Evolutionary conservation across 805 yeast species (phyloP), one percentile per base, ranked within the genome.

Genomic region (Debaryomyces prosopidis): DNA sequence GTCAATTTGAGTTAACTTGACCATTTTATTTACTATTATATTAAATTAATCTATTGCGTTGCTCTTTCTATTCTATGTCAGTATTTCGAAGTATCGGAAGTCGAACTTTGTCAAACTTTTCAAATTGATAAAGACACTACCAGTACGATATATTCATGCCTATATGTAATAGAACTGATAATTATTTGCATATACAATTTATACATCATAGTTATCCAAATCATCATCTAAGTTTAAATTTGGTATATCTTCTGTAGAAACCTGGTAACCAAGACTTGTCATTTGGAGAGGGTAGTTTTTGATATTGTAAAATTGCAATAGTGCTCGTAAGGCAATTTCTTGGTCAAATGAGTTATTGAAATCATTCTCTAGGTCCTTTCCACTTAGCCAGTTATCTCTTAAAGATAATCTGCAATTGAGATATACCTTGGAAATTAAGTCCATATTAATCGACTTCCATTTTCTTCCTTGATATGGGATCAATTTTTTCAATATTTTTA

Each of bases 371-470:
- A 87, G 71, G 60, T 89, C 96, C 47, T 80, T 77, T 0, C 96
- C 96, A 52, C 76, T 84, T 23, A 92, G 75, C 98, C 98, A 92
- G 49, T 84, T 85, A 60, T 92, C 99, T 48, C 82, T 77, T 39
- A 92, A 63, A 14, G 83, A 80, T 32, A 90, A 70, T 53, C 82
- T 80, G 55, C 88, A 80, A 58, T 89, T 83, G 20, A 94, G 62
- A 57, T 87, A 92, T 2, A 92, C 90, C 48, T 88, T 84, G 0
- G 97, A 89, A 4, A 92, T 87, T 38, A 94, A 72, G 52, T 91
- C 97, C 97, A 94, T 92, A 60, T 92, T 94, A 50, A 83, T 80
- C 11, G 90, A 80, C 54, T 90, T 84, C 99, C 99, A 92, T 63
- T 91, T 90, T 48, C 94, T 82, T 15, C 97, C 97, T 57, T 89